Percentiles rank a stretch among this genome's conserved stretches.
Evolutionary conservation across 2,329 filamentous ascomycete genomes (phyloP).

Genomic region (Colletotrichum aenigma): DNA sequence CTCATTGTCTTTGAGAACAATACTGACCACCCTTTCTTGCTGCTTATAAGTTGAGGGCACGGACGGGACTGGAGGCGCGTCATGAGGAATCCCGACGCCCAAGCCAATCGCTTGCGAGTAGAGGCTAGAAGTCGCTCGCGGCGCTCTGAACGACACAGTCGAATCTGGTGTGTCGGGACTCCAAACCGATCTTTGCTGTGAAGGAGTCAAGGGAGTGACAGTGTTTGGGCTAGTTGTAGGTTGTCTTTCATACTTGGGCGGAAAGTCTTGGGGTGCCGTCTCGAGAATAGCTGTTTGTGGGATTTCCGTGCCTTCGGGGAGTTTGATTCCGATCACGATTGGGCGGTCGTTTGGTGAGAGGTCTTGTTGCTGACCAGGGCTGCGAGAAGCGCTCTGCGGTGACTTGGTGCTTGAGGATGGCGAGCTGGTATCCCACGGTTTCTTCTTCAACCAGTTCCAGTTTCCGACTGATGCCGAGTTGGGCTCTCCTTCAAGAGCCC

Average conservation of each 20-base stretch:
- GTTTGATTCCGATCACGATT: conserved; percentile 73
- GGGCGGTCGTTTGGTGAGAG: conserved; percentile 73
- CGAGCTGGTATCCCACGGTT: conserved; percentile 32
- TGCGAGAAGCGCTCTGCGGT: conserved; percentile 27
- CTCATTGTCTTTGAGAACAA: conserved; percentile 39
- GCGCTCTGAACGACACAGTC: conserved; percentile 42
- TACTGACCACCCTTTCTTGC: conserved; percentile 32
- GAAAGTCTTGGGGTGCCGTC: conserved; percentile 37
- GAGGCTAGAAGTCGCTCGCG: conserved; percentile 59
- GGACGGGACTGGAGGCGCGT: conserved; percentile 64
- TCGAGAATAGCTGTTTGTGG: conserved; percentile 53
- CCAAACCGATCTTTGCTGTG: conserved; percentile 59
- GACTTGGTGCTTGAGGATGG: not conserved
- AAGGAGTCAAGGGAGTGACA: conserved; percentile 29
- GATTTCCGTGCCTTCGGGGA: conserved; percentile 57
- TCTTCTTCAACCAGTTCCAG: conserved; percentile 60
- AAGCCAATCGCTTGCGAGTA: conserved; percentile 61
- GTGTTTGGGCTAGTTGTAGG: conserved; percentile 13
- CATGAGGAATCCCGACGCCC: conserved; percentile 28
- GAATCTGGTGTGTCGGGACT: conserved; percentile 65
- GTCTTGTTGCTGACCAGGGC: conserved; percentile 39
- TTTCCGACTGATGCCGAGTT: conserved; percentile 59
- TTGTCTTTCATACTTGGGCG: conserved; percentile 4
- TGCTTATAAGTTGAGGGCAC: conserved; percentile 52
- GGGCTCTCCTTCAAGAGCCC: conserved; percentile 62